Evolutionary conservation across 495 filamentous ascomycete species (phyloP), one percentile per base, ranked within the genome.

Genomic region (Trichoderma erinaceum): DNA sequence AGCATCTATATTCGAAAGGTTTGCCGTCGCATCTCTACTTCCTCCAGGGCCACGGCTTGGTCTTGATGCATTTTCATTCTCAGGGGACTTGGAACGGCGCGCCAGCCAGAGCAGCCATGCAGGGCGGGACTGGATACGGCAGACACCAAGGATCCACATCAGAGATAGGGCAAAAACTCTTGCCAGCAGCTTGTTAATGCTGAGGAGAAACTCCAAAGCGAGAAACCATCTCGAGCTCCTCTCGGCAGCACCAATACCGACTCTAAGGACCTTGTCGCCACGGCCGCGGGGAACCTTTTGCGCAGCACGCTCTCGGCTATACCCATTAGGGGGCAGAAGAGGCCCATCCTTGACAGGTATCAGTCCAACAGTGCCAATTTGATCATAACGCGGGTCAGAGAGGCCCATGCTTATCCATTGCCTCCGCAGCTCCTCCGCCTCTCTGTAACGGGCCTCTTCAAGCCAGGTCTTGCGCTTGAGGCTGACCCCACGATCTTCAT

Each of bases 401-500:
- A 80, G 71, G 29, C 80, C 77, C 16, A 80, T 74, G 23, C 80
- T 77, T 18, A 79, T 73, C 81, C 81, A 82, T 73, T 83, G 78
- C 75, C 82, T 80, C 66, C 79, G 76, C 25, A 82, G 69, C 70
- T 88, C 83, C 38, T 91, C 83, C 18, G 95, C 75, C 69, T 90
- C 86, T 52, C 78, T 80, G 10, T 88, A 77, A 27, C 92, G 84
- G 56, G 97, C 92, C 58, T 90, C 88, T 71, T 99, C 95, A 13
- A 99, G 80, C 95, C 95, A 99, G 0, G 96, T 98, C 80, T 88
- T 87, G n/a, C 81, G 80, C 46, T 87, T 85, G 12, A 97, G 80
- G 64, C 86, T 85, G 25, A 99, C 87, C n/a, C 80, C 79, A 35
- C 84, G 84, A 15, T 93, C 92, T 78, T 98, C 95, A 66, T 97